A percentile compares a stretch with the other conserved stretches of the same genome.
phyloP scores from a whole-genome alignment of 306 rosid genomes.

The Gillenia trifoliata region DNA sequence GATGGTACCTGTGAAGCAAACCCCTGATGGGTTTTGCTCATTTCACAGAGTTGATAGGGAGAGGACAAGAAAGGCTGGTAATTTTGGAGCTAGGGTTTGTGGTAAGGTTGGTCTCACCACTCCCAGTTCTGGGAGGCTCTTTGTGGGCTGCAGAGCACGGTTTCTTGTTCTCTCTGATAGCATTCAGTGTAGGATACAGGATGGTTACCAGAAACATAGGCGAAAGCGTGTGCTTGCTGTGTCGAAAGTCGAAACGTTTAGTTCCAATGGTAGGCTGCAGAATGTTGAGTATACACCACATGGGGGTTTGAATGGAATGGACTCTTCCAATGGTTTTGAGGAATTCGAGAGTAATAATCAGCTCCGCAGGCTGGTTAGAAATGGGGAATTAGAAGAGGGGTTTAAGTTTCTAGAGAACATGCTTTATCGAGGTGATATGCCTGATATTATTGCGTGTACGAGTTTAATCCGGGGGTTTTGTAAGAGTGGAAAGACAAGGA shows the following conservation, averaged over 20 bases:
- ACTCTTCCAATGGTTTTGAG: constrained; percentile 37
- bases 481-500: constrained; percentile 53
- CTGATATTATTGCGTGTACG: constrained; percentile 74
- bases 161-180: constrained; percentile 23
- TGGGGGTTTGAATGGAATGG: constrained; percentile 29
- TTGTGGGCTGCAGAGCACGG: constrained; percentile 31
- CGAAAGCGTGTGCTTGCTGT: constrained; percentile 34
- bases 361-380: constrained; percentile 54
- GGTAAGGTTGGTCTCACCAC: constrained; percentile 13
- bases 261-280: constrained; percentile 47
- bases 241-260: constrained; percentile 41
- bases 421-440: constrained; percentile 59
- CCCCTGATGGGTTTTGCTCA: constrained; percentile 41
- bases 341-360: constrained; percentile 50
- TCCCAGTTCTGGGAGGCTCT: constrained; percentile 12
- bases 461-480: constrained; percentile 81
- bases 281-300: constrained; percentile 22
- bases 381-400: constrained; percentile 70
- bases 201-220: constrained; percentile 16
- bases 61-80: constrained; percentile 6
- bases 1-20: constrained; percentile 30
- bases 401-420: constrained; percentile 57
- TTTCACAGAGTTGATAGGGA: constrained; percentile 33
- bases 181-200: constrained; percentile 18
- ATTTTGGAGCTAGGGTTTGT: constrained; percentile 25